A percentile compares a stretch with the other conserved stretches of the same genome.
Conservation (phyloP, 345 rosid species). For the Pelargonium nanum region DNA sequence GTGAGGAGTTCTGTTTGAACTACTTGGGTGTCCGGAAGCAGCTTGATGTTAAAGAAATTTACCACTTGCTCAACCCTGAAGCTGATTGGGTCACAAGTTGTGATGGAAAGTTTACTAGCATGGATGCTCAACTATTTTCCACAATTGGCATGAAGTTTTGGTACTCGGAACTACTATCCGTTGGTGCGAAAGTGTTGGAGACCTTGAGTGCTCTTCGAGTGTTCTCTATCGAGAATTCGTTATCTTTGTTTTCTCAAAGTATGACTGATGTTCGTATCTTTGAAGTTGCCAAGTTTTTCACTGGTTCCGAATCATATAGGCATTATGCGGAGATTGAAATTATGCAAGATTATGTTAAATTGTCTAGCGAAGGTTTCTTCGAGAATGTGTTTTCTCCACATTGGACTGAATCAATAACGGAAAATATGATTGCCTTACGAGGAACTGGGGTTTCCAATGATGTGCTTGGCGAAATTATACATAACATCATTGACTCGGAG, state of each 20-base stretch:
- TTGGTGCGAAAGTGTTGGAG: background rate
- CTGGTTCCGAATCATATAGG: background rate
- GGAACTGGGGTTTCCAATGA: too few relatives aligned
- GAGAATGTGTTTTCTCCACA: too few relatives aligned
- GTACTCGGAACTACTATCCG: background rate
- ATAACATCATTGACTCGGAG: too few relatives aligned
- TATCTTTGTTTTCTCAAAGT: background rate
- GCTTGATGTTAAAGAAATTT: background rate
- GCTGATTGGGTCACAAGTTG: background rate
- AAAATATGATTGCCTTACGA: too few relatives aligned
- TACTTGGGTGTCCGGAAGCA: conserved; percentile 9
- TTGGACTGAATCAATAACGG: too few relatives aligned
- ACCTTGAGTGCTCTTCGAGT: background rate
- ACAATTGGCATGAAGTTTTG: background rate
- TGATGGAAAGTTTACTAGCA: background rate
- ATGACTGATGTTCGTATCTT: background rate
- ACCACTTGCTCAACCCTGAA: background rate
- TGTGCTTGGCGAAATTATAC: too few relatives aligned
- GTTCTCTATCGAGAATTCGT: background rate
- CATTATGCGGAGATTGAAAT: too few relatives aligned
- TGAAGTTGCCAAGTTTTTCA: background rate
- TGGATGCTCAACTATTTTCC: background rate
- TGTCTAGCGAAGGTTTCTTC: too few relatives aligned
- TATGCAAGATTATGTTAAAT: too few relatives aligned
- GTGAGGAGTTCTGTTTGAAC: conserved; percentile 8